Percentiles rank a stretch among this genome's conserved stretches.
Evolutionary conservation across 2,329 filamentous ascomycete genomes (phyloP).

Genomic region (Fusarium sp.): DNA sequence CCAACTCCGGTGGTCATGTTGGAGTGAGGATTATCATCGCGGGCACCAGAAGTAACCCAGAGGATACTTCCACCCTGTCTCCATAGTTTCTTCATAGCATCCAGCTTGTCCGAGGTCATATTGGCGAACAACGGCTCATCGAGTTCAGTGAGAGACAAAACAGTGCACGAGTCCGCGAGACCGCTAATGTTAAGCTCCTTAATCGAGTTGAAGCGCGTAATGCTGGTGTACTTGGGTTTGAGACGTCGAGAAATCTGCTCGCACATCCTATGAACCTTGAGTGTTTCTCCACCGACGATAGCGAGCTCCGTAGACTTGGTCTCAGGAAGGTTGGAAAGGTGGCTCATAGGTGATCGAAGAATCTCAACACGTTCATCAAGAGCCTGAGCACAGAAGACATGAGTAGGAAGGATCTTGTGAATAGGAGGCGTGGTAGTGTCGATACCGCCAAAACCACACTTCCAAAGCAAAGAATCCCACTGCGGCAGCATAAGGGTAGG

Average conservation of each 20-base stretch:
- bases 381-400: background rate
- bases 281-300: background rate
- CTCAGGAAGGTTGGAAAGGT: accelerated
- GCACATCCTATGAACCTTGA: background rate
- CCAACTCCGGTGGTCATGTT: background rate
- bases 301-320: background rate
- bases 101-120: accelerated
- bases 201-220: background rate
- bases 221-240: accelerated
- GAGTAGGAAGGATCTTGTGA: background rate
- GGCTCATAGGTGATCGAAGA: background rate
- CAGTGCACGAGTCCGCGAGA: background rate
- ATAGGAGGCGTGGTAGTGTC: background rate
- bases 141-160: background rate
- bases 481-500: background rate
- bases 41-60: background rate
- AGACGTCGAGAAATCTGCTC: background rate
- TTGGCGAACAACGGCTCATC: background rate
- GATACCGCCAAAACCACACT: background rate
- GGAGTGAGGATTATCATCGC: background rate
- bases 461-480: background rate
- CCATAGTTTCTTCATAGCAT: background rate
- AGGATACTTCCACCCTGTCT: background rate
- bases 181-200: background rate
- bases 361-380: background rate